phyloP scores from a whole-genome alignment of 2,329 filamentous ascomycete species.

The Beauveria rudraprayagi region DNA sequence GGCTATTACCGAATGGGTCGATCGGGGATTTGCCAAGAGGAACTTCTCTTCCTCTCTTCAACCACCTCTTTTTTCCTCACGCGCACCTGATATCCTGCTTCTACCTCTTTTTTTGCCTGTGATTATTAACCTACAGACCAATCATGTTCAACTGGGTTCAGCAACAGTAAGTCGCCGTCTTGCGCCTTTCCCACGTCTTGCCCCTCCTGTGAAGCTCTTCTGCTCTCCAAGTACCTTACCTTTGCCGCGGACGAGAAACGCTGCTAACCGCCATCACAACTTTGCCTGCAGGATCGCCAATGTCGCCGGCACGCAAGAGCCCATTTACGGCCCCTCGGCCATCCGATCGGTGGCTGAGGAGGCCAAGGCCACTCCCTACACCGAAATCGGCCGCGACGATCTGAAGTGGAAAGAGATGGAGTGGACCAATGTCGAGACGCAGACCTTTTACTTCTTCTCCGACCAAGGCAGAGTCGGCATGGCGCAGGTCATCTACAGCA shows the following conservation, averaged over 20 bases:
- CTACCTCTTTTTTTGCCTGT: not conserved
- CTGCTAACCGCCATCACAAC: conserved; percentile 15
- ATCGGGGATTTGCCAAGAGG: conserved; percentile 2
- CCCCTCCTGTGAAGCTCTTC: not conserved
- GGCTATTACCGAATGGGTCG: conserved; percentile 9
- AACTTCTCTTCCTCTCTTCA: conserved; percentile 9
- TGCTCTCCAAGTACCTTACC: not conserved
- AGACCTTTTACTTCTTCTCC: conserved; percentile 84
- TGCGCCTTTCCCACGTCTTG: not conserved
- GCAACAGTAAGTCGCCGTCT: conserved; percentile 58
- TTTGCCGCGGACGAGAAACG: not conserved
- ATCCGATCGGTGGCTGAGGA: conserved; percentile 81
- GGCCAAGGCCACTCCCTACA: conserved; percentile 68
- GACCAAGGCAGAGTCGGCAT: conserved; percentile 71
- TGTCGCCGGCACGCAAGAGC: conserved; percentile 92
- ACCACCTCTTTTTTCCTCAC: not conserved
- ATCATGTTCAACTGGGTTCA: conserved; percentile 93
- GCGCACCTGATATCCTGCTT: not conserved
- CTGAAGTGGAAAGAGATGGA: conserved; percentile 76
- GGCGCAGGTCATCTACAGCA: conserved; percentile 94
- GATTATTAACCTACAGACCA: conserved; percentile 10
- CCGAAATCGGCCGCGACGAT: conserved; percentile 68
- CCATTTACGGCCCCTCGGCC: conserved; percentile 84
- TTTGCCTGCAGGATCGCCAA: conserved; percentile 49
- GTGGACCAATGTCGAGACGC: conserved; percentile 85